phyloP scores from a whole-genome alignment of 2,329 filamentous ascomycete species.

The Penicillium hesseltinei region DNA sequence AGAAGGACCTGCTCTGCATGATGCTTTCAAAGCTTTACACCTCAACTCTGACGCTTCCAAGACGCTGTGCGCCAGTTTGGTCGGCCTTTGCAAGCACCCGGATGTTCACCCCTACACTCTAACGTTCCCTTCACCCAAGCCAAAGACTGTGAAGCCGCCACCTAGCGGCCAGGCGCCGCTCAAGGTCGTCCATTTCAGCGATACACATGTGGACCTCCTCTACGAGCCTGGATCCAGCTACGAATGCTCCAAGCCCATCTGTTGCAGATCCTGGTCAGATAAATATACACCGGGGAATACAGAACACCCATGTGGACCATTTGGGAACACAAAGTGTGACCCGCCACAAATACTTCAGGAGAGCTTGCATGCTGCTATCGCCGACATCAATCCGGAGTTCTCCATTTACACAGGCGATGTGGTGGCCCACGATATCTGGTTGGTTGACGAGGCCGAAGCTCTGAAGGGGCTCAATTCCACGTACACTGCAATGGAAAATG shows the following conservation, averaged over 20 bases:
- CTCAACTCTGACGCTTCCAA: conserved; percentile 52
- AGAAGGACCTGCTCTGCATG: conserved; percentile 56
- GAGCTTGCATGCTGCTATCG: conserved; percentile 50
- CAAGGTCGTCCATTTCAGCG: conserved; percentile 59
- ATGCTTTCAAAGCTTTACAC: conserved; percentile 48
- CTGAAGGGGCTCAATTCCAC: conserved; percentile 44
- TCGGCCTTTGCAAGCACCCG: conserved; percentile 56
- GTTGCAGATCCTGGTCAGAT: conserved; percentile 55
- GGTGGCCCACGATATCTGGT: conserved; percentile 51
- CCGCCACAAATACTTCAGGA: conserved; percentile 51
- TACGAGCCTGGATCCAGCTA: conserved; percentile 56
- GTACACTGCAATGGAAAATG: conserved; percentile 48
- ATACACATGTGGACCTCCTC: conserved; percentile 58
- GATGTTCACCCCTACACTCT: conserved; percentile 45
- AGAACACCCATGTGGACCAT: conserved; percentile 51
- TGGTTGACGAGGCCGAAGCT: conserved; percentile 34
- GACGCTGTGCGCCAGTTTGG: conserved; percentile 53
- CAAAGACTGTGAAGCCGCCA: conserved; percentile 39
- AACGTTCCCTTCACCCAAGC: conserved; percentile 45
- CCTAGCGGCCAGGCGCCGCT: conserved; percentile 50
- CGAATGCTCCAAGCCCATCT: conserved; percentile 59
- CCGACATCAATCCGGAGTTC: conserved; percentile 49
- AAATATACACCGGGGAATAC: conserved; percentile 51
- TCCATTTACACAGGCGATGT: conserved; percentile 62
- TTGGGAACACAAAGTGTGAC: conserved; percentile 57